Base-by-base conservation (phyloP, 768 basidiomycete genomes). In the Tylopilus balloui region DNA sequence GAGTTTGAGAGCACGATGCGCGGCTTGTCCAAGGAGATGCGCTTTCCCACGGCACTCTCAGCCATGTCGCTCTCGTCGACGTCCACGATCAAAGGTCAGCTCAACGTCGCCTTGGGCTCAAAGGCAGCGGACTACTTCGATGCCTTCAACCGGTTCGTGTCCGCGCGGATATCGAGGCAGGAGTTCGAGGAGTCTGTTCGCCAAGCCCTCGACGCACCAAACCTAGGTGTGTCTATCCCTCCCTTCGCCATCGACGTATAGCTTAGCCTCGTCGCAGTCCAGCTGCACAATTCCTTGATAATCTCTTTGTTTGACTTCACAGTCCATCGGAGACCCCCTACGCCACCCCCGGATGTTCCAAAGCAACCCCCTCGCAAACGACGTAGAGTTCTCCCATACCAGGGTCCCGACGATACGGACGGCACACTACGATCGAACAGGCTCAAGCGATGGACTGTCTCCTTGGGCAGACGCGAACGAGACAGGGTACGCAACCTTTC, bases 241-340 rank as follows among this genome's bases (percentile, higher is more conserved):
- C 40, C 23, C 44, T 17, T 14, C 23, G 7, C 21, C 17, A 17
- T 39, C 31, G 14, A 25, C 35, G 11, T 11, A 15, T n/a, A 12
- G 24, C 59, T 60, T 20, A 62, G 48, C 21, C 23, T 51, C 27
- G 48, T 10, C 36, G n/a, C 52, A 84, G 85, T 89, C 24, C 87
- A 88, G 65, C 70, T 90, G 2, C 89, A 92, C 62, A 92, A 92
- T 65, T 82, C 88, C 11, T 74, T 92, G 27, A 82, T 92, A 29
- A 89, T 91, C 25, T 88, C 88, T 2, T 67, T 92, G 14, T 88
- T 91, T 53, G 88, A 88, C 65, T 84, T 85, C 20, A 86, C 87
- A 2, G 79, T 80, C 0, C 80, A 84, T 56, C 80, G 83, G 56
- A 78, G 84, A 35, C 80, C 80, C 2, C 78, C 79, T 0, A 81